Evolutionary conservation across 306 rosid genomes (phyloP).

Genomic region (Quercus variabilis): DNA sequence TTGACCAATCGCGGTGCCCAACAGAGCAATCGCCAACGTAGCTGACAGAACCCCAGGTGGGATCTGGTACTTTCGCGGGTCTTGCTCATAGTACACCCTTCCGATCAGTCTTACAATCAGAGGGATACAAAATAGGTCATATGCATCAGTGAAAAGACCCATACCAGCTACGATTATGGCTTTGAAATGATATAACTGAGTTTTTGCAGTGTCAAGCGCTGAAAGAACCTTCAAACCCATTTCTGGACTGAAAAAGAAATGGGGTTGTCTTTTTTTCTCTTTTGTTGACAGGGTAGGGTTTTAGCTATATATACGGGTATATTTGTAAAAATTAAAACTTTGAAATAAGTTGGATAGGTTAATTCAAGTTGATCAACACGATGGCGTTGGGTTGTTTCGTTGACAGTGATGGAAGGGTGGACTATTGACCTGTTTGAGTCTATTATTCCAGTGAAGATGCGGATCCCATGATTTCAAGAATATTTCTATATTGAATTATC

Average conservation of each 20-base stretch:
- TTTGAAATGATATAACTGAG: constrained; percentile 75
- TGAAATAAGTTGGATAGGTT: background rate
- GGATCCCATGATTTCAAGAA: background rate
- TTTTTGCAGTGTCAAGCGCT: constrained; percentile 64
- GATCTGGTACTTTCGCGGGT: background rate
- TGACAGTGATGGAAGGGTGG: constrained; percentile 4
- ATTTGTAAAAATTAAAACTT: background rate
- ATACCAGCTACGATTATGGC: constrained; percentile 82
- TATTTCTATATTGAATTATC: background rate
- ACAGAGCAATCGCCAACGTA: constrained; percentile 34
- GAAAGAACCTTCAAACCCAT: constrained; percentile 61
- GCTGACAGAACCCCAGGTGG: constrained; percentile 24
- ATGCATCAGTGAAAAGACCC: constrained; percentile 85
- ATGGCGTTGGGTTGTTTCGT: background rate
- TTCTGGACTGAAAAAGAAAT: background rate
- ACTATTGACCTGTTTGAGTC: constrained; percentile 1
- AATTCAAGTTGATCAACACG: background rate
- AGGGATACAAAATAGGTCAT: constrained; percentile 64
- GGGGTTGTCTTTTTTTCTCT: no score
- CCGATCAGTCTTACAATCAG: constrained; percentile 49
- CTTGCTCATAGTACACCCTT: constrained; percentile 36
- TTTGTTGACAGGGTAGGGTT: background rate
- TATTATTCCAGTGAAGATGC: constrained; percentile 23
- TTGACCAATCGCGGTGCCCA: constrained; percentile 63
- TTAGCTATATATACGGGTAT: background rate